These are phyloP conservation scores for Rubia yunnanensis DNA, from an alignment of 257 asterid genomes.

Conservation along the genomic window DNA sequence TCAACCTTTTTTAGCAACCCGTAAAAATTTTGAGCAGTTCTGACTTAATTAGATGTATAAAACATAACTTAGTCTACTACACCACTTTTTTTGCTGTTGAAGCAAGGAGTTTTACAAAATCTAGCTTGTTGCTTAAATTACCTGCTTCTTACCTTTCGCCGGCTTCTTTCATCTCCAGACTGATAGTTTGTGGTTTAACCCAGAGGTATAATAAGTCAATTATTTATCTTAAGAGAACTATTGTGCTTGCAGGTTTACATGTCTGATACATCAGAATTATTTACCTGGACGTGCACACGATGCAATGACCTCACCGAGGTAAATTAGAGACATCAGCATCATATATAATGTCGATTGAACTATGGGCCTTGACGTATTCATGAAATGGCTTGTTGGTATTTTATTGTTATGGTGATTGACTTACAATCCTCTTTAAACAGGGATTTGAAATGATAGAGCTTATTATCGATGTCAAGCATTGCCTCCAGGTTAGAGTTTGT, in stretches of 20 bases:
- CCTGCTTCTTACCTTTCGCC: background rate
- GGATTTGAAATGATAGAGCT: slow-evolving; percentile 88
- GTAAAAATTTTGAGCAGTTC: background rate
- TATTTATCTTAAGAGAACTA: background rate
- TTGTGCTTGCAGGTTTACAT: slow-evolving; percentile 63
- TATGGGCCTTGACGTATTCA: background rate
- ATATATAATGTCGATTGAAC: slow-evolving; percentile 3
- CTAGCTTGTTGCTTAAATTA: background rate
- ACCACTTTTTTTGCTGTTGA: background rate
- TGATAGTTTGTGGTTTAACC: slow-evolving; percentile 4
- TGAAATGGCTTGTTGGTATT: background rate
- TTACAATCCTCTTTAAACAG: slow-evolving; percentile 33
- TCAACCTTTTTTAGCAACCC: background rate
- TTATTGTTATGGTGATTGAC: slow-evolving; percentile 5
- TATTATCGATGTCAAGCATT: slow-evolving; percentile 72
- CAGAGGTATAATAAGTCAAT: background rate
- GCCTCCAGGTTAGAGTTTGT: slow-evolving; percentile 63
- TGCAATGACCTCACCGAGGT: slow-evolving; percentile 82
- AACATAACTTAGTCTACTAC: background rate
- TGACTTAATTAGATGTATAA: background rate
- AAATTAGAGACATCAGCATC: slow-evolving; percentile 2
- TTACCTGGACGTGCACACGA: slow-evolving; percentile 96
- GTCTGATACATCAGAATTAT: slow-evolving; percentile 75
- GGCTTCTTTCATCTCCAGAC: background rate
- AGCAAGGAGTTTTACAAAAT: background rate